These are phyloP conservation scores for Penicillium pancosmium DNA, from an alignment of 495 filamentous ascomycete genomes.

Conservation along the genomic window DNA sequence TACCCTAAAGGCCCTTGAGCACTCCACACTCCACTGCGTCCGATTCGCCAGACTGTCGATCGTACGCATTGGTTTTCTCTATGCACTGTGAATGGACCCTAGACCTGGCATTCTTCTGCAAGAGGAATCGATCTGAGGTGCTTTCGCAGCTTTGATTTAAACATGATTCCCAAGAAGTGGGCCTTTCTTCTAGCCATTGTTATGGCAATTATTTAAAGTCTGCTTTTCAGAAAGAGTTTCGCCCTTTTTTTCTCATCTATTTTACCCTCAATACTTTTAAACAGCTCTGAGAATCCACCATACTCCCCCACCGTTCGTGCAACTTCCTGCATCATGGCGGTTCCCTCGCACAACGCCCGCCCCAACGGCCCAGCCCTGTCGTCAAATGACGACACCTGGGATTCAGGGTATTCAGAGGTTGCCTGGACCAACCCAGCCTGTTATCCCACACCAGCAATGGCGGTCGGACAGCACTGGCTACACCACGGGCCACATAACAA, in stretches of 20 bases:
- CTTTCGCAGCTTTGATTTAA: neutral
- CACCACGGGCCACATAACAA: neutral
- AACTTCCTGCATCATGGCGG: neutral
- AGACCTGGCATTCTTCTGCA: conserved; percentile 1
- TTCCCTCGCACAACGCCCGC: neutral
- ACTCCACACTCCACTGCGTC: neutral
- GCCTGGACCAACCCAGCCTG: neutral
- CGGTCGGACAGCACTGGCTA: neutral
- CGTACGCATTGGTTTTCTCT: neutral
- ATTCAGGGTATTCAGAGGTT: neutral
- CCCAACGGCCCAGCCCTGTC: neutral
- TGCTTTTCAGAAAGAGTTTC: neutral
- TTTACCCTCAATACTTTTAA: too few species aligned
- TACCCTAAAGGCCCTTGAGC: neutral
- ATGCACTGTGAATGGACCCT: neutral
- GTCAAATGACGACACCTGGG: neutral
- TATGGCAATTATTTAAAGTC: neutral
- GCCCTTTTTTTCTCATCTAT: neutral
- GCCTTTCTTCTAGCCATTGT: neutral
- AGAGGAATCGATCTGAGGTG: conserved; percentile 5
- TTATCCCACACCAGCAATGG: neutral
- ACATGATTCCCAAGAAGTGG: neutral
- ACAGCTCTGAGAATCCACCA: too few species aligned
- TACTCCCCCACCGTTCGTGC: neutral
- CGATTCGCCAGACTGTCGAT: neutral